phyloP scores from a whole-genome alignment of 768 basidiomycete genomes.

The Leccinum truebloodii region DNA sequence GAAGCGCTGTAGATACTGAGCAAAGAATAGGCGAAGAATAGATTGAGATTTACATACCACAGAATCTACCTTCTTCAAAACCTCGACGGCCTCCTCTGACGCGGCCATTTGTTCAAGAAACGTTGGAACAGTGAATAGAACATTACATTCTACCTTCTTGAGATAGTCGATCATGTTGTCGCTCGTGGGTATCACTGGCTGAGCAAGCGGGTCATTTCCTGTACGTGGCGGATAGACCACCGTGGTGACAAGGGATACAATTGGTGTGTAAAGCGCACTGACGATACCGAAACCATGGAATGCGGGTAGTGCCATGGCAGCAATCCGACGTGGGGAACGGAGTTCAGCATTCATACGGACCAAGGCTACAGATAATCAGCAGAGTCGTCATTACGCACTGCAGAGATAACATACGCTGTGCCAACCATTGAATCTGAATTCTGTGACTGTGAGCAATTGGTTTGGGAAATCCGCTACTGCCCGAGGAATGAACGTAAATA shows the following conservation, averaged over 20 bases:
- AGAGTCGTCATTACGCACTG: too few species aligned
- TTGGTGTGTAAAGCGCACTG: slow-evolving; percentile 17
- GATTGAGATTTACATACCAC: slow-evolving; percentile 29
- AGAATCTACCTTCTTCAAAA: slow-evolving; percentile 25
- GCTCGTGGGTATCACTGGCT: slow-evolving; percentile 40
- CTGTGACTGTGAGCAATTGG: slow-evolving; percentile 40
- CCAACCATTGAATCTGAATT: slow-evolving; percentile 36
- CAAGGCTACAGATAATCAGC: slow-evolving; percentile 6
- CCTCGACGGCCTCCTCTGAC: slow-evolving; percentile 24
- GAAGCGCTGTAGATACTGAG: slow-evolving; percentile 13
- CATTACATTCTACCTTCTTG: slow-evolving; percentile 27
- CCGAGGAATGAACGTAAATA: slow-evolving; percentile 49
- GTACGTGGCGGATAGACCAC: slow-evolving; percentile 32
- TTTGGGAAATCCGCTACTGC: slow-evolving; percentile 51
- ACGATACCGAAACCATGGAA: slow-evolving; percentile 29
- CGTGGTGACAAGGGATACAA: slow-evolving; percentile 16
- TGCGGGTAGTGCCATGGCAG: slow-evolving; percentile 27
- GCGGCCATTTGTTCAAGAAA: slow-evolving; percentile 40
- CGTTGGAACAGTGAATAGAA: slow-evolving; percentile 38
- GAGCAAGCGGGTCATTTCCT: slow-evolving; percentile 13
- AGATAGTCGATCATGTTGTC: slow-evolving; percentile 41
- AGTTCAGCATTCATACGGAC: slow-evolving; percentile 1
- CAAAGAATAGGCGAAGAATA: too few species aligned
- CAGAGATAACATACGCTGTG: slow-evolving; percentile 31
- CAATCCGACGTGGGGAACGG: slow-evolving; percentile 20